These are phyloP conservation scores for Pseudogymnoascus sp. DNA, from an alignment of 2,329 filamentous ascomycete species.

Conservation along the genomic window DNA sequence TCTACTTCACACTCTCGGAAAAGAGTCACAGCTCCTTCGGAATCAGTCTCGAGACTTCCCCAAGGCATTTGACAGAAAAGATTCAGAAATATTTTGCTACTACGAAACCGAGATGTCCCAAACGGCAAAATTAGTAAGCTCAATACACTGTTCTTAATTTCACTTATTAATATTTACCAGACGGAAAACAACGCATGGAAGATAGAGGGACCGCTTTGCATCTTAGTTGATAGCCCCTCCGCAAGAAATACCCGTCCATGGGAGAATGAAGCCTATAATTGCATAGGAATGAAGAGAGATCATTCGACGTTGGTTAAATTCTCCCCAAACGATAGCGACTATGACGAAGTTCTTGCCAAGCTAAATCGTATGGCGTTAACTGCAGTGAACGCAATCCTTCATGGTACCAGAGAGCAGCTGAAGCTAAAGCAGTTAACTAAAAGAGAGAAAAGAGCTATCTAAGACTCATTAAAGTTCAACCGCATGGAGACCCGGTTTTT, in stretches of 20 bases:
- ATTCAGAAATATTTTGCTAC: constrained; percentile 14
- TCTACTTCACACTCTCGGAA: constrained; percentile 10
- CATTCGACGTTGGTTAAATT: constrained; percentile 13
- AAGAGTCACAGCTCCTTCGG: constrained; percentile 12
- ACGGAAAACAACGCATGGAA: constrained; percentile 1
- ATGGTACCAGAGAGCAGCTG: neutral
- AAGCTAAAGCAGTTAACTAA: neutral
- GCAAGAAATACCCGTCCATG: neutral
- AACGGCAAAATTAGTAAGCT: constrained; percentile 14
- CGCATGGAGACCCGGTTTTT: neutral
- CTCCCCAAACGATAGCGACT: constrained; percentile 2
- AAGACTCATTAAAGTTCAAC: neutral
- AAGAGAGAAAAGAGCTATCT: neutral
- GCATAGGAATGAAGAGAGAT: constrained; percentile 6
- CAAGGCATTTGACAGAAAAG: constrained; percentile 9
- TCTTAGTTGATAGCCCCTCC: constrained; percentile 5
- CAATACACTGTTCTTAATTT: neutral
- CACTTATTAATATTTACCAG: neutral
- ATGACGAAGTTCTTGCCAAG: neutral
- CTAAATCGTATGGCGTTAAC: neutral
- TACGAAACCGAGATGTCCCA: constrained; percentile 16
- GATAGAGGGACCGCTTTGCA: neutral
- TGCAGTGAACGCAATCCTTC: neutral
- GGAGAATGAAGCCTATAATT: constrained; percentile 7
- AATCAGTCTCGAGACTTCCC: constrained; percentile 8